Percentiles rank a stretch among this genome's conserved stretches.
These are phyloP conservation scores for Termitomyces sp. DNA, from an alignment of 768 basidiomycete genomes.

Conservation along the genomic window DNA sequence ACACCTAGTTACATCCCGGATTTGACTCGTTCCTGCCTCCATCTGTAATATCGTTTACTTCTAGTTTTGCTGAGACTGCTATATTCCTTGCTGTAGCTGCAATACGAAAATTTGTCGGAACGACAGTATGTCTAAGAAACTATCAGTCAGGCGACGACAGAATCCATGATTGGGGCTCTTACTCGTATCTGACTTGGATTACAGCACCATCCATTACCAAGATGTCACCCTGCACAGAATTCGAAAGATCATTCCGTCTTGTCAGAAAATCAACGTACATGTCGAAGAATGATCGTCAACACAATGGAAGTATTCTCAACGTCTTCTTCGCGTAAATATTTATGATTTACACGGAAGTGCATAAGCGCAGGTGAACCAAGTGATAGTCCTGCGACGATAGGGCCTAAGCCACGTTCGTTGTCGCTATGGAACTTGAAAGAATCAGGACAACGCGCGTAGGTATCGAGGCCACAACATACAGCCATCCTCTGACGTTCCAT, in stretches of 20 bases:
- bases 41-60: neutral
- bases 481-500: constrained; percentile 86
- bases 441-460: neutral
- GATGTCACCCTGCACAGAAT: constrained; percentile 55
- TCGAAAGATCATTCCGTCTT: constrained; percentile 1
- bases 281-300: constrained; percentile 56
- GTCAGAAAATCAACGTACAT: constrained; percentile 36
- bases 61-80: constrained; percentile 18
- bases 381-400: constrained; percentile 68
- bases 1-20: neutral
- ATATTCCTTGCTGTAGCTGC: constrained; percentile 77
- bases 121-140: constrained; percentile 60
- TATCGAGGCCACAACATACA: constrained; percentile 30
- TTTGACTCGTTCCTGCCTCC: neutral
- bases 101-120: constrained; percentile 71
- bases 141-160: neutral
- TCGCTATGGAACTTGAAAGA: constrained; percentile 69
- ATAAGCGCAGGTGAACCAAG: constrained; percentile 74
- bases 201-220: constrained; percentile 70
- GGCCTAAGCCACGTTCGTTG: constrained; percentile 67
- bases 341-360: constrained; percentile 60
- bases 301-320: constrained; percentile 27
- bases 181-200: constrained; percentile 72
- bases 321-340: constrained; percentile 22
- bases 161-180: constrained; percentile 16